phyloP scores from a whole-genome alignment of 352 stramenopile genomes.

The Globisporangium paroecandrum region DNA sequence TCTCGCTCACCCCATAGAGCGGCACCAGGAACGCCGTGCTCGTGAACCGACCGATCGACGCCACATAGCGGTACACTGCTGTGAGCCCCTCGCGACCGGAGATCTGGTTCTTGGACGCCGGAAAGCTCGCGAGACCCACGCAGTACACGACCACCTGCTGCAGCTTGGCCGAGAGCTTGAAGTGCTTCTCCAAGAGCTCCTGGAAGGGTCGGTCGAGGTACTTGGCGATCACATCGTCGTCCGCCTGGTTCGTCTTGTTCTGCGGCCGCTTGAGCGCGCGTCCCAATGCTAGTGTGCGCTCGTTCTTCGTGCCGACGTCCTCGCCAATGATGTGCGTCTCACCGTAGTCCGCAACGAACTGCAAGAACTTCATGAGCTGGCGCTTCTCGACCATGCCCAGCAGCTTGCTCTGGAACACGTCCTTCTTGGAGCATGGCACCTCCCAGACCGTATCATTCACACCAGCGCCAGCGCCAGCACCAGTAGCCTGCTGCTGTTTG shows the following conservation, averaged over 20 bases:
- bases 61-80: slow-evolving; percentile 58
- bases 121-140: slow-evolving; percentile 70
- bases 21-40: slow-evolving; percentile 80
- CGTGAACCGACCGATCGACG: slow-evolving; percentile 84
- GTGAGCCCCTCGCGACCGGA: slow-evolving; percentile 45
- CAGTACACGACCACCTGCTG: slow-evolving; percentile 86
- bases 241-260: slow-evolving; percentile 72
- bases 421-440: slow-evolving; percentile 88
- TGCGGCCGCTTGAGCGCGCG: slow-evolving; percentile 81
- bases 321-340: slow-evolving; percentile 67
- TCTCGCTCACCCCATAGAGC: slow-evolving; percentile 83
- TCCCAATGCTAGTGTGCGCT: slow-evolving; percentile 70
- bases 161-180: slow-evolving; percentile 73
- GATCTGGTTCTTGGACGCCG: slow-evolving; percentile 42
- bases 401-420: slow-evolving; percentile 86
- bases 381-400: slow-evolving; percentile 86
- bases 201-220: slow-evolving; percentile 66
- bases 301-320: slow-evolving; percentile 84
- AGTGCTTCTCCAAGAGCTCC: slow-evolving; percentile 62
- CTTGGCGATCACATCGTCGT: slow-evolving; percentile 24
- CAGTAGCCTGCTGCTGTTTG: slow-evolving; percentile 2
- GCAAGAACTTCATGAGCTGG: slow-evolving; percentile 89
- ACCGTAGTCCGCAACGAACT: slow-evolving; percentile 86
- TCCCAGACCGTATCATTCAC: slow-evolving; percentile 52
- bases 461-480: not conserved